phyloP scores from a whole-genome alignment of 495 filamentous ascomycete genomes.

The Aspergillus egyptiacus region DNA sequence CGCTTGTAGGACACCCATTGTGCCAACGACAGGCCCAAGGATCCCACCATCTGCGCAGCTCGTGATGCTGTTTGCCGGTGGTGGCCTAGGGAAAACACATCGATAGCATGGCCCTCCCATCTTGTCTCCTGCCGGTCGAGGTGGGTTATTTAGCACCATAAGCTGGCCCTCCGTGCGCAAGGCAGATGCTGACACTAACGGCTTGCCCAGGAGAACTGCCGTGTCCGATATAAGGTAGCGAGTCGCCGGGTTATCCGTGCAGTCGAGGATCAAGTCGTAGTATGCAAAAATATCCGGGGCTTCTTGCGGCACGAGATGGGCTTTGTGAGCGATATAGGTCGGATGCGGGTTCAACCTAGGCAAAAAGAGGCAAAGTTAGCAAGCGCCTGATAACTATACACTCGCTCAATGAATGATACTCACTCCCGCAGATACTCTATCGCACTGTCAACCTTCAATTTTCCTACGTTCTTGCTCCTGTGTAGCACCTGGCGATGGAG shows the following conservation, averaged over 20 bases:
- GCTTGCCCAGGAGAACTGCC: conserved; percentile 69
- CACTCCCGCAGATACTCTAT: conserved; percentile 59
- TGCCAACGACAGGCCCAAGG: conserved; percentile 83
- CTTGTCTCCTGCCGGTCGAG: conserved; percentile 41
- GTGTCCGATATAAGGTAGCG: conserved; percentile 92
- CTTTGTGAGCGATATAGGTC: conserved; percentile 53
- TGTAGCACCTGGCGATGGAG: conserved; percentile 91
- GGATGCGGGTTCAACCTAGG: conserved; percentile 61
- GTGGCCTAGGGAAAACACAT: conserved; percentile 84
- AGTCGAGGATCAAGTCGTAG: conserved; percentile 88
- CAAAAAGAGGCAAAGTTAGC: conserved; percentile 5
- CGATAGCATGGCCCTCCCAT: conserved; percentile 78
- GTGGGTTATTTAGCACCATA: conserved; percentile 62
- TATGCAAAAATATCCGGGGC: conserved; percentile 55
- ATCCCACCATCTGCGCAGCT: conserved; percentile 91
- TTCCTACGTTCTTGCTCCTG: conserved; percentile 61
- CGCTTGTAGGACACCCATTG: conserved; percentile 90
- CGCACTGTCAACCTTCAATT: conserved; percentile 75
- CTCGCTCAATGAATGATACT: conserved; percentile 16
- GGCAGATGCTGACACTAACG: conserved; percentile 83
- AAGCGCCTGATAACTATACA: background rate
- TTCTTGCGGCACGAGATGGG: conserved; percentile 57
- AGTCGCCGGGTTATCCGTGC: conserved; percentile 84
- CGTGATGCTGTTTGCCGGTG: conserved; percentile 68
- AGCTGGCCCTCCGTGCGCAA: conserved; percentile 84